A percentile compares a stretch with the other conserved stretches of the same genome.
phyloP scores from a whole-genome alignment of 2,329 filamentous ascomycete genomes.

The Xenosphaeropsis pyriputrescens region DNA sequence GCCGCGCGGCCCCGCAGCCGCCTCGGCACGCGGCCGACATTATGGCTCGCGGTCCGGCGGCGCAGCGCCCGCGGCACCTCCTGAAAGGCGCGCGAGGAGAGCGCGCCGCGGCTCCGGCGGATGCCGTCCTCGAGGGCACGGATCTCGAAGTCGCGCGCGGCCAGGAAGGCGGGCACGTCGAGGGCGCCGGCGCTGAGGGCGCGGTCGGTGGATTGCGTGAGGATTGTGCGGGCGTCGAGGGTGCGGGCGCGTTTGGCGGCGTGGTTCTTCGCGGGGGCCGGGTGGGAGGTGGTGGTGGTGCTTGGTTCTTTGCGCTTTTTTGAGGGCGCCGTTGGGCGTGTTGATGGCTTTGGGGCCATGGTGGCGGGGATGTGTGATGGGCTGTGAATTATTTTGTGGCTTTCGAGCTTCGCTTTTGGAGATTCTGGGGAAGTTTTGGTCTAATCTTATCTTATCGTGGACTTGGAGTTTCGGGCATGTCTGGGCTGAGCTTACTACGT shows the following conservation, averaged over 20 bases:
- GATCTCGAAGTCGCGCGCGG: constrained; percentile 81
- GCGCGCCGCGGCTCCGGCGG: constrained; percentile 48
- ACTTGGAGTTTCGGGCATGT: too few species aligned
- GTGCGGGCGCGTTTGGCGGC: constrained; percentile 22
- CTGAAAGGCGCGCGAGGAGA: constrained; percentile 69
- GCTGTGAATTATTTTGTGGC: too few species aligned
- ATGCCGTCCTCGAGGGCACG: constrained; percentile 72
- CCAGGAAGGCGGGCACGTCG: constrained; percentile 72
- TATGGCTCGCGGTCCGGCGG: constrained; percentile 84
- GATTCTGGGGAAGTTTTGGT: too few species aligned
- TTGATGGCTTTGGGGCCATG: not conserved
- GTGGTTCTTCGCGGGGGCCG: constrained; percentile 8
- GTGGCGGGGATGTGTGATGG: too few species aligned
- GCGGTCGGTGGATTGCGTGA: constrained; percentile 25
- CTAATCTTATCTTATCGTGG: too few species aligned
- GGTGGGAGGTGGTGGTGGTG: constrained; percentile 7
- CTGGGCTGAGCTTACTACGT: too few species aligned
- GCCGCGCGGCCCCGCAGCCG: constrained; percentile 56
- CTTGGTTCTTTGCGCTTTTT: constrained; percentile 15
- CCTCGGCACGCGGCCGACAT: constrained; percentile 78
- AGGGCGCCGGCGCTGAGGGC: constrained; percentile 53
- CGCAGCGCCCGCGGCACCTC: constrained; percentile 74
- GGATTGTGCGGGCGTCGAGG: constrained; percentile 28
- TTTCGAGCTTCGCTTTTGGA: too few species aligned
- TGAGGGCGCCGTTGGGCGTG: not conserved